A percentile compares a stretch with the other conserved stretches of the same genome.
phyloP scores from a whole-genome alignment of 345 rosid species.

The Hypericum androsaemum region DNA sequence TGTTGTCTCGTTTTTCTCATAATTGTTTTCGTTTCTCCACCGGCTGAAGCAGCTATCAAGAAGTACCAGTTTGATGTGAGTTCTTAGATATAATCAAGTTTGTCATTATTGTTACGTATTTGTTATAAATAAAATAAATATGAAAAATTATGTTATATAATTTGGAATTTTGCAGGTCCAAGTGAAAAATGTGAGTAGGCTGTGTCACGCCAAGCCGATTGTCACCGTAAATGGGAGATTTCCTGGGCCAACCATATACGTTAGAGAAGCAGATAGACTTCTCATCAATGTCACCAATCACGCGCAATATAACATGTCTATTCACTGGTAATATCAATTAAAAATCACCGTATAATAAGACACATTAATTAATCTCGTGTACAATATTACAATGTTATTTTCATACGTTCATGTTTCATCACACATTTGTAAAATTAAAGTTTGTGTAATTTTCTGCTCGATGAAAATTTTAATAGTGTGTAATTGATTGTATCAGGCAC shows the following conservation, averaged over 20 bases:
- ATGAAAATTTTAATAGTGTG: too few species aligned
- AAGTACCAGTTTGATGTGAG: slow-evolving; percentile 43
- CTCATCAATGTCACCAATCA: slow-evolving; percentile 46
- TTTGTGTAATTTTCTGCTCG: too few species aligned
- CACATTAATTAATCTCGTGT: too few species aligned
- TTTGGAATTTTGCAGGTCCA: slow-evolving; percentile 26
- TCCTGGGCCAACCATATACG: slow-evolving; percentile 53
- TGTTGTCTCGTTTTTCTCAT: slow-evolving; percentile 13
- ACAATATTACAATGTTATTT: too few species aligned
- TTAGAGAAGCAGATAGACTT: slow-evolving; percentile 49
- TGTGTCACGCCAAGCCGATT: slow-evolving; percentile 58
- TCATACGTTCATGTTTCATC: too few species aligned
- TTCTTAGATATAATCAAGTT: not conserved
- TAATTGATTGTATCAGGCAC: slow-evolving; percentile 28
- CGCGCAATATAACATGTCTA: slow-evolving; percentile 47
- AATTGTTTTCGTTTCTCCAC: slow-evolving; percentile 15
- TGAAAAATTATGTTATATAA: too few species aligned
- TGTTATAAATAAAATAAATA: not conserved
- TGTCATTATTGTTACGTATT: not conserved
- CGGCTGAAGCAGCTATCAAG: slow-evolving; percentile 30
- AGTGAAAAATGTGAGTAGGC: slow-evolving; percentile 52
- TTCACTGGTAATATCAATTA: slow-evolving; percentile 34
- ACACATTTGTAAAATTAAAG: too few species aligned
- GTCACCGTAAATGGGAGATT: slow-evolving; percentile 52
- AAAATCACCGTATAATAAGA: not conserved